Evolutionary conservation across 1,139 yeast species (phyloP), one percentile per base, ranked within the genome.

Genomic region (Petasospora fabianii): DNA sequence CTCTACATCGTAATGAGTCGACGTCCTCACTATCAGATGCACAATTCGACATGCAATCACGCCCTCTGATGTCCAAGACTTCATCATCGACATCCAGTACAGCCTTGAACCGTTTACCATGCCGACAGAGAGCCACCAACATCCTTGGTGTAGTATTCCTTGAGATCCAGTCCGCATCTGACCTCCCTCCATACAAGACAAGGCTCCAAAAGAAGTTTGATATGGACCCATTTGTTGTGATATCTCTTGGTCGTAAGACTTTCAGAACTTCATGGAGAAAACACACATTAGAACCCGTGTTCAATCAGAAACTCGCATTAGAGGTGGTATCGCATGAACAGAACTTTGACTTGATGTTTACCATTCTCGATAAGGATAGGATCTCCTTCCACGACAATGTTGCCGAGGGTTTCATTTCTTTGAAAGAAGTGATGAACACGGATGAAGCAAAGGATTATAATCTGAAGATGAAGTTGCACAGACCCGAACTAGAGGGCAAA

Each of bases 201-300:
- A 65, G 76, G 24, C 71, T 82, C 1, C 69, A 90, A 16, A 77
- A 88, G 16, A 81, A 92, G 0, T 92, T 83, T 55, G 96, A 88
- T 59, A 86, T 92, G 95, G 98, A 92, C 56, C 97, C 98, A 0
- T 92, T 90, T 63, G 95, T 90, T 6, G 92, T 90, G 14, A 81
- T 86, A 1, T 81, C 96, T 0, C 87, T 90, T 60, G 97, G 97
- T 11, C 83, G 85, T 55, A 83, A 84, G 48, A 87, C 94, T 0
- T 90, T 79, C 59, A 75, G 95, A 50, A 88, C 97, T 0, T 82
- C 92, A 18, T 84, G 88, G 80, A 76, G 81, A 51, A 75, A 87
- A 21, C 97, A 90, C 56, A 83, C 86, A 1, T 62, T 87, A 38
- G 83, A 82, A 43, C 98, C 98, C 0, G 72, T 80, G 1, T 92